Evolutionary conservation across 2,329 filamentous ascomycete genomes (phyloP), one percentile per base, ranked within the genome.

Genomic region (Aspergillus sp.): DNA sequence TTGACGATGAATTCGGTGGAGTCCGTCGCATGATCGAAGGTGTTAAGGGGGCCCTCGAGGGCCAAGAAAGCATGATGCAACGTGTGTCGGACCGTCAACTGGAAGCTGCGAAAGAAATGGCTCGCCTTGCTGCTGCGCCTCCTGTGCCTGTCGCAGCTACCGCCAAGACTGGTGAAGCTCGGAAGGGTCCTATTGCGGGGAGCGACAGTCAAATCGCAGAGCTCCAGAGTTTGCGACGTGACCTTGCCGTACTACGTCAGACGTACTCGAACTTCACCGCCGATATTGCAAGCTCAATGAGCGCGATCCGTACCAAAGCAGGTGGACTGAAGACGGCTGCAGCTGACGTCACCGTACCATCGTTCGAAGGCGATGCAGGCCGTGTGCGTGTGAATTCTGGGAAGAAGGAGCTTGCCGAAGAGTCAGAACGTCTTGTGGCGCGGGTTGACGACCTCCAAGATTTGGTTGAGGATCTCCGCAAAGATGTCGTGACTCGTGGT

Each of bases 381-480:
- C 90, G 93, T 66, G 83, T 87, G 8, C 95, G 97, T 70, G 91
- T 99, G 66, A 89, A 90, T 66, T 85, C 83, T 38, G 94, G 94
- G 52, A 96, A 96, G 75, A 96, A 96, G 78, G 86, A 89, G 61
- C 86, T 99, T 62, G 91, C 89, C 54, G 84, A 89, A 25, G 94
- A 98, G 73, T 96, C 92, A 0, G 94, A 98, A 75, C 89, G 88
- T 64, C 88, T 99, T 59, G 93, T 99, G 66, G 89, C 87, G 67
- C 90, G 92, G 72, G 95, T 99, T 10, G 95, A 99, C 73, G 94
- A 98, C 72, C 84, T 99, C n/a, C 95, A 98, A 78, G 95, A 99
- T 75, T 83, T 95, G 57, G 91, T 99, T 19, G 95, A 99, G 76
- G 95, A 99, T 73, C 85, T 99, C 47, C 92, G 95, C 63, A 98